Conservation (phyloP, 2,329 filamentous ascomycete genomes). For the Aspergillus niger region DNA sequence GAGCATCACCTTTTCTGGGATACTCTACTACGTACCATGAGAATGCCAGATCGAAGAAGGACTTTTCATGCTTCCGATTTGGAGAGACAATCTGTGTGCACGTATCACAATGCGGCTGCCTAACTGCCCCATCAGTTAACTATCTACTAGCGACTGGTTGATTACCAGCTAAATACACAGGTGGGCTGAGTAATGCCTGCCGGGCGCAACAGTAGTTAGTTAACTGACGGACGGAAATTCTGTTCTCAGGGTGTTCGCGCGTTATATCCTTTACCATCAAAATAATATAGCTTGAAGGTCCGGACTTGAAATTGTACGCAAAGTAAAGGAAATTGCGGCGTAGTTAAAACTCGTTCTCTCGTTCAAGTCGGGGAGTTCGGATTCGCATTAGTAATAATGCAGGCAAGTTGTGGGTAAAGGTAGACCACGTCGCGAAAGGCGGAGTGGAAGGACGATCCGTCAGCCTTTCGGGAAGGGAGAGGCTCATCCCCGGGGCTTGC, state of each 20-base stretch:
- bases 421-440: neutral
- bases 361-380: no score
- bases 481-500: neutral
- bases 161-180: neutral
- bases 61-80: neutral
- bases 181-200: neutral
- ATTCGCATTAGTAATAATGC: no score
- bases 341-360: neutral
- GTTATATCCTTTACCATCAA: no score
- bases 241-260: neutral
- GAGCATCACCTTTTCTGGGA: neutral
- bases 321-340: no score
- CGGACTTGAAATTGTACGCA: no score
- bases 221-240: neutral
- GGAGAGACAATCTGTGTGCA: neutral
- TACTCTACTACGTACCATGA: neutral
- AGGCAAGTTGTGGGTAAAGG: no score
- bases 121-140: neutral
- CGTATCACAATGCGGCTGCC: conserved; percentile 4
- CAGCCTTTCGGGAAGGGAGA: neutral
- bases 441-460: neutral
- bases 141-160: neutral
- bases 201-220: neutral
- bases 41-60: neutral
- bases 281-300: no score